Conservation (phyloP, 2,329 filamentous ascomycete genomes). For the Nothopassalora personata region DNA sequence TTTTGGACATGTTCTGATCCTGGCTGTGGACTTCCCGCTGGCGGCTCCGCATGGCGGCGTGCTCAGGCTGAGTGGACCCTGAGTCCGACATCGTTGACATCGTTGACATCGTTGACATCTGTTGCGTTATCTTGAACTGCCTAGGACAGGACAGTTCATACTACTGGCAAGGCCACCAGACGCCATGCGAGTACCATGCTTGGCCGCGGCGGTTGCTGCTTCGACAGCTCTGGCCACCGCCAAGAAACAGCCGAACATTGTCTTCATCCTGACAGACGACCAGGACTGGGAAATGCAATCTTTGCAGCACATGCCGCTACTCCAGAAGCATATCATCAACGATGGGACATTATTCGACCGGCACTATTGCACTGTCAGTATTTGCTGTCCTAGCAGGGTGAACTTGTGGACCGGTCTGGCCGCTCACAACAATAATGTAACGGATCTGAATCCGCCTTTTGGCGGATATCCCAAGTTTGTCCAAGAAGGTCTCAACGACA, state of each 20-base stretch:
- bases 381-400: slow-evolving; percentile 64
- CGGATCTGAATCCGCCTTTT: slow-evolving; percentile 50
- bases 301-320: slow-evolving; percentile 57
- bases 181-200: neutral
- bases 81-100: neutral
- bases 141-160: neutral
- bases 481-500: slow-evolving; percentile 57
- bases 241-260: slow-evolving; percentile 46
- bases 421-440: slow-evolving; percentile 67
- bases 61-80: neutral
- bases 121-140: neutral
- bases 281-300: slow-evolving; percentile 59
- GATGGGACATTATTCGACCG: slow-evolving; percentile 49
- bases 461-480: slow-evolving; percentile 64
- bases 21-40: neutral
- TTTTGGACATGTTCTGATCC: neutral
- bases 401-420: slow-evolving; percentile 59
- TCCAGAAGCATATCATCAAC: slow-evolving; percentile 43
- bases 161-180: neutral
- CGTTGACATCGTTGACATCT: neutral
- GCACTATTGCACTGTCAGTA: slow-evolving; percentile 61
- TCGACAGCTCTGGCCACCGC: neutral
- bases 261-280: slow-evolving; percentile 64
- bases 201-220: slow-evolving; percentile 6
- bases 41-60: neutral